Conservation (phyloP, 208 protist species). For the Jaenimonas drosophilae region DNA sequence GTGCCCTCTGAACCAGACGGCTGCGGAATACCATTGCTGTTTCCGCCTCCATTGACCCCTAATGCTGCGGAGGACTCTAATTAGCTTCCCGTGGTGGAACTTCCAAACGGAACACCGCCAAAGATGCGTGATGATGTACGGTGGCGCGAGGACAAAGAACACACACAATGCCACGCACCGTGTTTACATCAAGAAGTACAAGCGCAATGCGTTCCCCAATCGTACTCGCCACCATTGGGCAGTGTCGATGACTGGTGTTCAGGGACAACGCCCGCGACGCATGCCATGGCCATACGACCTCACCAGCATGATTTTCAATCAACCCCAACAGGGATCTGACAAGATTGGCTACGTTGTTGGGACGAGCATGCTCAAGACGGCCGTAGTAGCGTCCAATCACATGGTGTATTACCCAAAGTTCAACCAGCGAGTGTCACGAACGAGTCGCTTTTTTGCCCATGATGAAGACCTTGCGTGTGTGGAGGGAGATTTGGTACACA, state of each 20-base stretch:
- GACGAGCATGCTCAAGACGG: constrained; percentile 90
- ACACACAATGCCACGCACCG: constrained; percentile 86
- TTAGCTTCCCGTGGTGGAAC: constrained; percentile 86
- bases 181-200: constrained; percentile 86
- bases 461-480: constrained; percentile 90
- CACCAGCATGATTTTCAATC: constrained; percentile 90
- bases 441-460: constrained; percentile 89
- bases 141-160: constrained; percentile 74
- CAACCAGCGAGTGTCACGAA: constrained; percentile 85
- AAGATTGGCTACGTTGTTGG: constrained; percentile 91
- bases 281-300: constrained; percentile 91
- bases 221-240: constrained; percentile 86
- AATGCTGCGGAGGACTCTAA: constrained; percentile 65
- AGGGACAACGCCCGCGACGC: constrained; percentile 78
- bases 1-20: no score
- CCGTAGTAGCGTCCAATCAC: constrained; percentile 83
- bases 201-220: constrained; percentile 86
- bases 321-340: constrained; percentile 80
- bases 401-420: constrained; percentile 93
- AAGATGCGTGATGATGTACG: constrained; percentile 84
- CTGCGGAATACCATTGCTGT: neutral
- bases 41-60: neutral
- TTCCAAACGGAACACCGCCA: constrained; percentile 89
- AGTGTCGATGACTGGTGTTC: constrained; percentile 83
- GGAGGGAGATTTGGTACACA: constrained; percentile 89